These are phyloP conservation scores for Petasospora fabianii DNA, from an alignment of 1,139 yeast species.

Conservation along the genomic window DNA sequence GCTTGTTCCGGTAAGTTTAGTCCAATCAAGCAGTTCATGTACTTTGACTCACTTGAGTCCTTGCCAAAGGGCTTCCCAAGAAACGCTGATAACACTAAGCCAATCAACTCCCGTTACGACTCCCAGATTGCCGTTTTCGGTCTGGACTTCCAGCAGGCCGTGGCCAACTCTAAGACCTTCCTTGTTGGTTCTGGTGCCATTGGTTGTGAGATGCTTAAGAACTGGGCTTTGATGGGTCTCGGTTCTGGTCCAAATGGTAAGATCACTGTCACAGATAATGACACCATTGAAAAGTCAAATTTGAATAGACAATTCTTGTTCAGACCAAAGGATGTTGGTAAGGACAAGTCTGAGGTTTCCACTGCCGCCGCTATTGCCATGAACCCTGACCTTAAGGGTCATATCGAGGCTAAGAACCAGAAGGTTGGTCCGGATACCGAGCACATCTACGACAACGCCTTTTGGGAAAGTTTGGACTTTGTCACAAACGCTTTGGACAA, in stretches of 20 bases:
- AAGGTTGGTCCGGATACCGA: slow-evolving; percentile 95
- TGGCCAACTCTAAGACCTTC: slow-evolving; percentile 78
- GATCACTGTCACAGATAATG: slow-evolving; percentile 87
- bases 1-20: slow-evolving; percentile 92
- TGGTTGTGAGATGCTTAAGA: slow-evolving; percentile 98
- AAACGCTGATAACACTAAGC: slow-evolving; percentile 67
- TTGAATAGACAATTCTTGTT: slow-evolving; percentile 94
- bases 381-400: slow-evolving; percentile 81
- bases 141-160: slow-evolving; percentile 60
- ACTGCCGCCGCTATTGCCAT: slow-evolving; percentile 76
- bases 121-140: slow-evolving; percentile 95
- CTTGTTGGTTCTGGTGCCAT: slow-evolving; percentile 98
- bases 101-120: slow-evolving; percentile 82
- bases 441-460: slow-evolving; percentile 75
- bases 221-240: slow-evolving; percentile 96
- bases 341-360: slow-evolving; percentile 86
- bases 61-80: slow-evolving; percentile 56
- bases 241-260: slow-evolving; percentile 90
- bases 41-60: slow-evolving; percentile 92
- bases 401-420: slow-evolving; percentile 72
- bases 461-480: slow-evolving; percentile 80
- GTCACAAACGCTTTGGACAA: slow-evolving; percentile 97
- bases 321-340: slow-evolving; percentile 92
- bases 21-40: slow-evolving; percentile 87
- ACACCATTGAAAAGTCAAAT: slow-evolving; percentile 91